Conservation (phyloP, 2,329 filamentous ascomycete genomes). For the Lasiodiplodia sp. region DNA sequence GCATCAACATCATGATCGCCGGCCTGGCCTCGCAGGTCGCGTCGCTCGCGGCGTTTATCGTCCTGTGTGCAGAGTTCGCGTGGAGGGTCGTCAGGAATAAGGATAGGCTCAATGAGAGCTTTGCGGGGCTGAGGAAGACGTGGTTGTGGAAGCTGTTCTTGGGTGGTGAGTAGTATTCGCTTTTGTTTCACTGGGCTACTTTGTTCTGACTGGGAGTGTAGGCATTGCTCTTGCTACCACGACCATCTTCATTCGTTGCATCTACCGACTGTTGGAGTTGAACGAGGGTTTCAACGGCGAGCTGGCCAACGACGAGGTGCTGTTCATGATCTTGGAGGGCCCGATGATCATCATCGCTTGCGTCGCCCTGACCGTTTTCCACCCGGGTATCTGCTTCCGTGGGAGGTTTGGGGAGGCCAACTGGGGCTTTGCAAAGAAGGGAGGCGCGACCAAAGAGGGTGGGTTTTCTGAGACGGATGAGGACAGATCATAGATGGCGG, state of each 20-base stretch:
- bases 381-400: slow-evolving; percentile 46
- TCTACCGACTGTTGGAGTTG: slow-evolving; percentile 59
- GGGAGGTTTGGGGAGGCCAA: slow-evolving; percentile 12
- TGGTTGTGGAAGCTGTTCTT: slow-evolving; percentile 18
- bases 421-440: slow-evolving; percentile 1
- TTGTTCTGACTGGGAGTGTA: not conserved
- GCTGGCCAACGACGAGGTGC: slow-evolving; percentile 56
- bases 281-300: slow-evolving; percentile 54
- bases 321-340: slow-evolving; percentile 62
- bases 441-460: not conserved
- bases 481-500: not conserved
- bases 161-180: slow-evolving; percentile 1
- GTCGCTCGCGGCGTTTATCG: slow-evolving; percentile 58
- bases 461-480: not conserved
- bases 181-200: too few species aligned
- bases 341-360: slow-evolving; percentile 59
- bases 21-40: slow-evolving; percentile 66
- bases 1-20: slow-evolving; percentile 64
- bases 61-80: slow-evolving; percentile 48
- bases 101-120: not conserved
- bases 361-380: slow-evolving; percentile 55
- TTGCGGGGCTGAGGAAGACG: slow-evolving; percentile 1
- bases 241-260: slow-evolving; percentile 56
- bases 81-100: slow-evolving; percentile 25
- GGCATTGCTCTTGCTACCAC: slow-evolving; percentile 50